Evolutionary conservation across 306 rosid species (phyloP), one percentile per base, ranked within the genome.

Genomic region (Castanopsis chinensis): DNA sequence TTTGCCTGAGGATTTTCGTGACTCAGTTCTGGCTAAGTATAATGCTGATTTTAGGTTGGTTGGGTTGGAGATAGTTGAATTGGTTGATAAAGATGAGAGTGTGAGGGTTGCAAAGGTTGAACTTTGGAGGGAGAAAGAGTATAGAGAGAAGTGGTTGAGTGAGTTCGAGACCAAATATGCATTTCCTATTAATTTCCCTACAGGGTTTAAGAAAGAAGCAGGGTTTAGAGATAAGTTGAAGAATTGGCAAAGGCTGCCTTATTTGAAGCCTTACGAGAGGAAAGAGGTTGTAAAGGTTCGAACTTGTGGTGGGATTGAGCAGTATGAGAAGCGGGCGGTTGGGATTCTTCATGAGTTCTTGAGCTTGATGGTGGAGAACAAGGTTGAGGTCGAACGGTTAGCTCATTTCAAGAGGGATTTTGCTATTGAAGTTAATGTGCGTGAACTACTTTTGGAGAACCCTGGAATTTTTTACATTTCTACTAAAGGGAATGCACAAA

Each of bases 171-270:
- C 90, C 0, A 86, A 79, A 79, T 87, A 85, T 73, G 92, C 95
- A 17, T 93, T 91, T 85, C 97, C 95, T 3, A 73, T 89, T 7
- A 81, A 76, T 78, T 84, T 91, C 74, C 97, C 97, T 4, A 91
- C 94, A 3, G 95, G 95, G 60, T 90, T 83, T 80, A 85, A 68
- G 80, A 83, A 88, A 13, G 84, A 83, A 75, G 75, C 81, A 51
- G 98, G 97, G 49, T 90, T 74, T 67, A 90, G 91, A 56, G 95
- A 90, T 43, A 91, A 73, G 85, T 49, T 91, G 86, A 91, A 81
- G 86, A 89, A 83, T 81, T 91, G 98, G 98, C 93, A 93, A 60
- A 93, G 95, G 87, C 95, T 91, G 81, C 81, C 92, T 11, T 91
- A 90, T 71, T 33, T 82, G 49, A 90, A 89, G 88, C 92, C 95